phyloP scores from a whole-genome alignment of 306 rosid species.

The Ammopiptanthus mongolicus region DNA sequence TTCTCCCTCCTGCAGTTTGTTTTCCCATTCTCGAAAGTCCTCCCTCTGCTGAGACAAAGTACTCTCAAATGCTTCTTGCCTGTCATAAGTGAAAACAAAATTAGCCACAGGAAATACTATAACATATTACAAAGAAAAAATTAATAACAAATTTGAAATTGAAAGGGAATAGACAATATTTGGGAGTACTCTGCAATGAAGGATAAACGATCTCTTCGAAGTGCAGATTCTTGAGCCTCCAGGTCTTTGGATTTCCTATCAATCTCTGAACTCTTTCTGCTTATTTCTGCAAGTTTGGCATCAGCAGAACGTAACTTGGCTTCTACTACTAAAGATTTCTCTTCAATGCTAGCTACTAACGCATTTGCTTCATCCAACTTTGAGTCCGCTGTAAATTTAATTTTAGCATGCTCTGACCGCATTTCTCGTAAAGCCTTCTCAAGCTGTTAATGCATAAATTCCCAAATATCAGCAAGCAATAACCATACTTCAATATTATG shows the following conservation, averaged over 20 bases:
- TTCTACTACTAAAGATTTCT: constrained; percentile 84
- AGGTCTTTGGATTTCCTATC: constrained; percentile 77
- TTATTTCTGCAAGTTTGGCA: constrained; percentile 89
- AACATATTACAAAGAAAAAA: neutral
- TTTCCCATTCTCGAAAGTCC: constrained; percentile 93
- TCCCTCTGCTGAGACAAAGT: constrained; percentile 75
- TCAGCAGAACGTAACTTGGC: constrained; percentile 78
- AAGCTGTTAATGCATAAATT: constrained; percentile 47
- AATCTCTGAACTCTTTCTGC: constrained; percentile 70
- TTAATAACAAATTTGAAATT: neutral
- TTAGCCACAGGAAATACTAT: neutral
- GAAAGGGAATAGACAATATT: constrained; percentile 4
- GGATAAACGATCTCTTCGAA: constrained; percentile 69
- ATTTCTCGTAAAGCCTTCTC: constrained; percentile 89
- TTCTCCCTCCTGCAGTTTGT: constrained; percentile 82
- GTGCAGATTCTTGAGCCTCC: constrained; percentile 65
- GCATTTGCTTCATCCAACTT: constrained; percentile 92
- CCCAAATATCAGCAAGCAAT: constrained; percentile 33
- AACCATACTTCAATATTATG: neutral
- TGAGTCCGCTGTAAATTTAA: constrained; percentile 79
- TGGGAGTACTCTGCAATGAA: constrained; percentile 65
- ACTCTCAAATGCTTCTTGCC: constrained; percentile 66
- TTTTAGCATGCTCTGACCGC: constrained; percentile 84
- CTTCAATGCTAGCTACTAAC: constrained; percentile 77
- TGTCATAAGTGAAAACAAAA: constrained; percentile 30